Percentiles rank a stretch among this genome's conserved stretches.
phyloP scores from a whole-genome alignment of 805 yeast species.

The Ogataea philodendri region DNA sequence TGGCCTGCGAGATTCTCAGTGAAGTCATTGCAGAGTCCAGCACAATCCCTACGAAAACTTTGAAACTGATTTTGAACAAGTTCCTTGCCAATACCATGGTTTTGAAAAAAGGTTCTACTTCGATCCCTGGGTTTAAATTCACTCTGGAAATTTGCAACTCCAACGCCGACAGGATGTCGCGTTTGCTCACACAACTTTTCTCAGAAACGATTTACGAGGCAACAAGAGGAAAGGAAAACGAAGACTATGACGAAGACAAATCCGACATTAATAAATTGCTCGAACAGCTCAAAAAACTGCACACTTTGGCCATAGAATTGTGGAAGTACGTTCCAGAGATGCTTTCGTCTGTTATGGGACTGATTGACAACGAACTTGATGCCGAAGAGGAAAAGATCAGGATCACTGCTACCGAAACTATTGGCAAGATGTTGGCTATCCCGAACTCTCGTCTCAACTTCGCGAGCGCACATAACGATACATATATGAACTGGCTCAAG shows the following conservation, averaged over 20 bases:
- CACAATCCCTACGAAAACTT: constrained; percentile 55
- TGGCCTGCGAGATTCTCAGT: constrained; percentile 67
- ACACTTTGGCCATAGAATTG: constrained; percentile 57
- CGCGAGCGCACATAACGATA: constrained; percentile 51
- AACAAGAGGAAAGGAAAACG: constrained; percentile 25
- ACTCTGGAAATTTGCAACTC: constrained; percentile 66
- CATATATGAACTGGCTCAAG: constrained; percentile 71
- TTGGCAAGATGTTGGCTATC: constrained; percentile 61
- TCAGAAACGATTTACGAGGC: constrained; percentile 69
- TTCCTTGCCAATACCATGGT: constrained; percentile 42
- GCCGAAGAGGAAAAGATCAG: constrained; percentile 67
- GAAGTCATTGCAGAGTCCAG: constrained; percentile 74
- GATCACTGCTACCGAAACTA: constrained; percentile 64
- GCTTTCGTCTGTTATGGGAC: constrained; percentile 69
- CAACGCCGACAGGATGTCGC: constrained; percentile 69
- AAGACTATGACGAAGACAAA: constrained; percentile 26
- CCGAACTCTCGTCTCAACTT: constrained; percentile 55
- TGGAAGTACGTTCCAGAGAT: constrained; percentile 81
- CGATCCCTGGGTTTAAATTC: constrained; percentile 62
- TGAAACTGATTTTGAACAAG: constrained; percentile 63
- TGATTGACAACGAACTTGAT: constrained; percentile 73
- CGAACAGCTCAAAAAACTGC: constrained; percentile 57
- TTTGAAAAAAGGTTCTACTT: constrained; percentile 24
- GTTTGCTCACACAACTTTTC: constrained; percentile 74
- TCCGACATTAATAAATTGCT: constrained; percentile 14